These are phyloP conservation scores for Graphilbum sp. DNA, from an alignment of 2,329 filamentous ascomycete species.

Conservation along the genomic window DNA sequence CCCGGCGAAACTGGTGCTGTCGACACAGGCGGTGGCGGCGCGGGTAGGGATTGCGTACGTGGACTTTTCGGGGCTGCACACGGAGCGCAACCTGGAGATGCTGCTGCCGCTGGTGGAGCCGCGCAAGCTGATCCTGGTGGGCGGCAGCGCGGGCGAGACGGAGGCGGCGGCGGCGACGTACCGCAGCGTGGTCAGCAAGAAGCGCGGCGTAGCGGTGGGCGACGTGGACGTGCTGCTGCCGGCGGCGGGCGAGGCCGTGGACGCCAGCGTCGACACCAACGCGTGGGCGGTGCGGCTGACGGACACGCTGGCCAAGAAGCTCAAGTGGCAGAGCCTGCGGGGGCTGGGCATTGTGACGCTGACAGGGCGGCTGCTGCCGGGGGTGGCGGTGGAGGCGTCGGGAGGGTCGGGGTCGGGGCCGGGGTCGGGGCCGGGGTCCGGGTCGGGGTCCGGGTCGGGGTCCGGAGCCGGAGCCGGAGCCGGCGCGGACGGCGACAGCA, in stretches of 20 bases:
- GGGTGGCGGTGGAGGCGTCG: constrained; percentile 7
- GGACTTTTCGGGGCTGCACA: constrained; percentile 84
- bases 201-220: constrained; percentile 24
- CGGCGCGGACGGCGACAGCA: constrained; percentile 25
- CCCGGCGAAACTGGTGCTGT: constrained; percentile 60
- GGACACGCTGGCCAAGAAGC: constrained; percentile 64
- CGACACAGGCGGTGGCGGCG: constrained; percentile 45
- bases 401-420: constrained; percentile 16
- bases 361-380: constrained; percentile 47
- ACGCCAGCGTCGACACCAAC: constrained; percentile 94
- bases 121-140: constrained; percentile 84
- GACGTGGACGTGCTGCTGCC: constrained; percentile 70
- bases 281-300: constrained; percentile 91
- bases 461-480: no score
- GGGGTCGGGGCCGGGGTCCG: constrained; percentile 18
- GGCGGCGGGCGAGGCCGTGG: constrained; percentile 51
- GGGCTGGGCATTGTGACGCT: constrained; percentile 86
- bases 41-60: constrained; percentile 71
- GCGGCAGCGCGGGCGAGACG: constrained; percentile 67
- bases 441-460: no score
- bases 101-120: constrained; percentile 87
- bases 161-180: constrained; percentile 64
- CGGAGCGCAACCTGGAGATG: constrained; percentile 87
- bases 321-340: constrained; percentile 90
- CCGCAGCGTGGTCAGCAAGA: constrained; percentile 43